phyloP scores from a whole-genome alignment of 2,329 filamentous ascomycete species.

The Coniochaeta prunicola region DNA sequence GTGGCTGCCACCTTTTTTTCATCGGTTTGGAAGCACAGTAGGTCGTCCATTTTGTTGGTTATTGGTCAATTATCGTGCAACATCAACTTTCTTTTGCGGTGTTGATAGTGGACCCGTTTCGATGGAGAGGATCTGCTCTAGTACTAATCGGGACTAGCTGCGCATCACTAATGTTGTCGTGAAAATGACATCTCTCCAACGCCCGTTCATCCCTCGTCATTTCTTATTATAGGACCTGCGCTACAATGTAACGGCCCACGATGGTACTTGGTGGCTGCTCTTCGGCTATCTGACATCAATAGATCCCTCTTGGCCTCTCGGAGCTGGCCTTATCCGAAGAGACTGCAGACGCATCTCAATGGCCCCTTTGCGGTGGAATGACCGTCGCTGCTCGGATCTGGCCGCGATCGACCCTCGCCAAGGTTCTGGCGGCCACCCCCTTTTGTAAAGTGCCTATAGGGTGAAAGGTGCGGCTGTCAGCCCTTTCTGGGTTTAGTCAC shows the following conservation, averaged over 20 bases:
- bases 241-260: background rate
- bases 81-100: too few species aligned
- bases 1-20: background rate
- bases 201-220: background rate
- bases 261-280: background rate
- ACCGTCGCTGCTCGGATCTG: background rate
- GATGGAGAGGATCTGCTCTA: background rate
- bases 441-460: too few species aligned
- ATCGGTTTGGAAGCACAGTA: background rate
- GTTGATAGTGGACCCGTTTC: too few species aligned
- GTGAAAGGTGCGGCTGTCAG: background rate
- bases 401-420: background rate
- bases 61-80: background rate
- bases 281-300: background rate
- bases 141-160: background rate
- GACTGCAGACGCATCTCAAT: background rate
- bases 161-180: background rate
- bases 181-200: background rate
- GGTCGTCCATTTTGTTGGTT: background rate
- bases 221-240: too few species aligned
- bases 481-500: background rate
- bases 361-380: background rate
- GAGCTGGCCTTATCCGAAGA: background rate
- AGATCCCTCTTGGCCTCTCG: background rate
- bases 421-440: background rate